These are phyloP conservation scores for Erodium moschatum DNA, from an alignment of 441 rosid species.

Conservation along the genomic window DNA sequence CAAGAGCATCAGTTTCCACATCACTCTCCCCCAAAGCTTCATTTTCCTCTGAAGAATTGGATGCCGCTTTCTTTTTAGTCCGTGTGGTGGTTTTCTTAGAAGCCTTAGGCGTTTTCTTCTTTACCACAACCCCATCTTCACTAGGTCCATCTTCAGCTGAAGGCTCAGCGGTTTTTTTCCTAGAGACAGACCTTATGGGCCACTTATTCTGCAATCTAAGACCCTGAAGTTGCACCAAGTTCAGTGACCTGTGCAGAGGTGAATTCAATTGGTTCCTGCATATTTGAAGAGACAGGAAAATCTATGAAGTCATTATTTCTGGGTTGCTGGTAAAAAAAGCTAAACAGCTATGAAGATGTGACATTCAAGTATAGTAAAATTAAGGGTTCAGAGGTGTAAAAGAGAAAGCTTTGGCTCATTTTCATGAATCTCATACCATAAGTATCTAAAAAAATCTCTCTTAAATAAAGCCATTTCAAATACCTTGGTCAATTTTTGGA, in stretches of 20 bases:
- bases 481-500: not conserved
- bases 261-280: constrained; percentile 36
- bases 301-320: not conserved
- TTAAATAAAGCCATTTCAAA: constrained; percentile 2
- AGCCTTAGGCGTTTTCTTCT: constrained; percentile 37
- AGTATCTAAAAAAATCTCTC: not conserved
- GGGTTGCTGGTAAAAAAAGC: not conserved
- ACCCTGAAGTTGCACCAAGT: constrained; percentile 36
- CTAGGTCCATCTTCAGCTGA: constrained; percentile 32
- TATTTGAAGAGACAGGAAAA: constrained; percentile 12
- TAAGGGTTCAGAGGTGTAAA: too few species aligned
- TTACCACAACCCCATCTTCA: constrained; percentile 39
- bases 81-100: constrained; percentile 36
- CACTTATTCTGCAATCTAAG: constrained; percentile 40
- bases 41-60: constrained; percentile 31
- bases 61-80: constrained; percentile 49
- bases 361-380: not conserved
- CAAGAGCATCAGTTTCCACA: constrained; percentile 25
- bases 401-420: too few species aligned
- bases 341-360: not conserved
- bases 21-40: constrained; percentile 24
- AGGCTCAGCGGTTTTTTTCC: constrained; percentile 40
- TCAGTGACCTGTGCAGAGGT: constrained; percentile 28
- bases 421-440: too few species aligned
- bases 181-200: constrained; percentile 36